Conservation (phyloP, 2,329 filamentous ascomycete genomes). For the Colletotrichum plurivorum region DNA sequence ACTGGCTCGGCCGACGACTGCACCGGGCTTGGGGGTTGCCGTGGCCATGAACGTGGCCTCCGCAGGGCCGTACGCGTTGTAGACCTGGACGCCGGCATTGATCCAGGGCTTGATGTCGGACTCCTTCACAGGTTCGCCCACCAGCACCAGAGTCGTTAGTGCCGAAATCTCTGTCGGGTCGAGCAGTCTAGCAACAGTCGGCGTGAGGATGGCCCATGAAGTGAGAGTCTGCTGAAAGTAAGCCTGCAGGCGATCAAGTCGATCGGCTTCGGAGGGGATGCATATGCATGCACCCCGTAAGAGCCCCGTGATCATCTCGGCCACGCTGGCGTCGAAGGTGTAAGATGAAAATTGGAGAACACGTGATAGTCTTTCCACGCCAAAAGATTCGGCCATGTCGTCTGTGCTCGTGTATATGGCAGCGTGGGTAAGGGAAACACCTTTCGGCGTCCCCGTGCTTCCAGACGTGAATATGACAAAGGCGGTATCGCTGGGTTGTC, state of each 20-base stretch:
- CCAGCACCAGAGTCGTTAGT: conserved; percentile 7
- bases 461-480: conserved; percentile 67
- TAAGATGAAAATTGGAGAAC: conserved; percentile 64
- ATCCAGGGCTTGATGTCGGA: conserved; percentile 5
- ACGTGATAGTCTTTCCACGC: conserved; percentile 28
- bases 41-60: conserved; percentile 15
- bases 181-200: conserved; percentile 7
- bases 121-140: conserved; percentile 12
- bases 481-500: neutral
- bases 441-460: conserved; percentile 68
- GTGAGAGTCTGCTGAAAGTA: conserved; percentile 34
- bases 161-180: neutral
- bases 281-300: conserved; percentile 71
- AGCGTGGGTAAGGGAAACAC: conserved; percentile 55
- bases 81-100: conserved; percentile 5
- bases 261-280: conserved; percentile 65
- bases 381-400: neutral
- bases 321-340: conserved; percentile 66
- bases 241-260: conserved; percentile 60
- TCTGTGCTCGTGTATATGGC: conserved; percentile 42
- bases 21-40: neutral
- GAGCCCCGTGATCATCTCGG: conserved; percentile 66
- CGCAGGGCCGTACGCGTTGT: conserved; percentile 18
- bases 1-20: neutral
- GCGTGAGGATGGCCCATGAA: conserved; percentile 17